Evolutionary conservation across 176 grass and related monocot genomes (phyloP).

Genomic region (Luzula sylvatica): DNA sequence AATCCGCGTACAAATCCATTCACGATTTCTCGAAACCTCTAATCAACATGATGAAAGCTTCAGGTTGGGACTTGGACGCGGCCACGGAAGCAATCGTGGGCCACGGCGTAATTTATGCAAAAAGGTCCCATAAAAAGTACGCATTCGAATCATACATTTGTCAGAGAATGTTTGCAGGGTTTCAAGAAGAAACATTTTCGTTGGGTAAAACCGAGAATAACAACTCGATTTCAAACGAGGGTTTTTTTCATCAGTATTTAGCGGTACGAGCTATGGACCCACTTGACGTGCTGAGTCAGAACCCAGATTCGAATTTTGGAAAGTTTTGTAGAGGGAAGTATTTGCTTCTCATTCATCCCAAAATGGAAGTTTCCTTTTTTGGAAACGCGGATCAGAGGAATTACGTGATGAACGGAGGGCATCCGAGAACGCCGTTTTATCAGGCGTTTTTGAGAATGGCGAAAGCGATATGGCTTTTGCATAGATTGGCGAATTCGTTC

Average conservation of each 20-base stretch:
- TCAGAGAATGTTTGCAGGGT: constrained; percentile 82
- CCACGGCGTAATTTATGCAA: constrained; percentile 52
- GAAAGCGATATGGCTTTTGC: constrained; percentile 79
- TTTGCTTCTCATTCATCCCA: constrained; percentile 63
- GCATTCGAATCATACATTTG: constrained; percentile 85
- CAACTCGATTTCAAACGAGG: constrained; percentile 41
- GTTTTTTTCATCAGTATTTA: constrained; percentile 81
- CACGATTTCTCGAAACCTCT: constrained; percentile 92
- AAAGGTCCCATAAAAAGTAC: constrained; percentile 84
- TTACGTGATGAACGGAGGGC: constrained; percentile 70
- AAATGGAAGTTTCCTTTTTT: constrained; percentile 91
- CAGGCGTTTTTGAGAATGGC: constrained; percentile 83
- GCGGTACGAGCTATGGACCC: constrained; percentile 84
- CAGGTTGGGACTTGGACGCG: constrained; percentile 90
- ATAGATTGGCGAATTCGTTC: constrained; percentile 62
- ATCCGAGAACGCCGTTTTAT: constrained; percentile 93
- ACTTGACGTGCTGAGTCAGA: constrained; percentile 85
- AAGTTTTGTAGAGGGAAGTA: constrained; percentile 86
- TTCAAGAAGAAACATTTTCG: constrained; percentile 86
- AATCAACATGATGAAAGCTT: constrained; percentile 99
- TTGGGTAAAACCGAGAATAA: constrained; percentile 33
- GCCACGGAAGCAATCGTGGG: constrained; percentile 63
- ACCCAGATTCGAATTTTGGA: constrained; percentile 70
- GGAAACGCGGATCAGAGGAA: constrained; percentile 88
- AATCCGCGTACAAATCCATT: constrained; percentile 72